These are phyloP conservation scores for Tulasnella sp. DNA, from an alignment of 768 basidiomycete genomes.

Conservation along the genomic window DNA sequence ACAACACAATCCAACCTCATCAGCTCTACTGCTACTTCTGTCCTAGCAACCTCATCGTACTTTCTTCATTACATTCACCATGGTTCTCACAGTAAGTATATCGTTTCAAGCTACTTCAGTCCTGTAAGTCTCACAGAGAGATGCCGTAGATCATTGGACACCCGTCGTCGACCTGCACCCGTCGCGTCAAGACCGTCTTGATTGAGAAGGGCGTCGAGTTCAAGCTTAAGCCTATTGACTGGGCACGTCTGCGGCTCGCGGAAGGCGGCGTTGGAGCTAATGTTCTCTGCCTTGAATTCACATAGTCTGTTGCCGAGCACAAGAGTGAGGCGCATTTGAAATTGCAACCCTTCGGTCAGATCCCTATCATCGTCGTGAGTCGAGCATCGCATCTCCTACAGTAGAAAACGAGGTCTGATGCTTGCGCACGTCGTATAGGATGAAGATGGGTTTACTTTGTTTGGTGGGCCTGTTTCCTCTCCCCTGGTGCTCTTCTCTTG, in stretches of 20 bases:
- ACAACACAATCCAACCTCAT: neutral
- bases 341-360: conserved; percentile 67
- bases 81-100: neutral
- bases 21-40: neutral
- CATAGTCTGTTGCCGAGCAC: conserved; percentile 31
- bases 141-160: conserved; percentile 37
- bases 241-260: neutral
- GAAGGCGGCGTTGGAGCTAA: neutral
- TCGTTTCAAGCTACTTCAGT: neutral
- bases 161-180: conserved; percentile 53
- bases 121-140: neutral
- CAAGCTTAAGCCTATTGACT: conserved; percentile 52
- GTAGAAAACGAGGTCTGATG: neutral
- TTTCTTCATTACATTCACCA: neutral
- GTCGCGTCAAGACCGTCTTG: conserved; percentile 55
- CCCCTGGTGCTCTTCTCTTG: neutral
- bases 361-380: conserved; percentile 56
- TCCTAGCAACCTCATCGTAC: neutral
- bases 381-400: neutral
- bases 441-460: conserved; percentile 61
- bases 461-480: conserved; percentile 38
- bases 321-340: conserved; percentile 43
- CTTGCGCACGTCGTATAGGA: conserved; percentile 46
- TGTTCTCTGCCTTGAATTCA: neutral
- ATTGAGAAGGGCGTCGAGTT: conserved; percentile 63